A percentile compares a stretch with the other conserved stretches of the same genome.
Conservation (phyloP, 345 rosid genomes). For the Hevea brasiliensis region DNA sequence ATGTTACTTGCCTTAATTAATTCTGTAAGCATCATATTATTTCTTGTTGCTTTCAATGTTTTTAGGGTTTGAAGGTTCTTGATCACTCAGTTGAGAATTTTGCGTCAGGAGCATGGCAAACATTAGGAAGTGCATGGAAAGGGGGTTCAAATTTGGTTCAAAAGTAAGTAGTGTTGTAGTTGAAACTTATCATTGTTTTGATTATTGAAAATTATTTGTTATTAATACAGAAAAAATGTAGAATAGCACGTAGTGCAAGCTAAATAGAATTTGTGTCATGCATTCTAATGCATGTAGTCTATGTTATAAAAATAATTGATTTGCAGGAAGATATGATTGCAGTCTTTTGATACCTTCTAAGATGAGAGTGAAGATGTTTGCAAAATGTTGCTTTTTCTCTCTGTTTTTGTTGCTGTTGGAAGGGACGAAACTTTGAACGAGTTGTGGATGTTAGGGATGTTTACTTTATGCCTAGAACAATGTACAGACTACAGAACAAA, state of each 20-base stretch:
- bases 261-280: constrained; percentile 7
- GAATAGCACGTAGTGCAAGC: too few species aligned
- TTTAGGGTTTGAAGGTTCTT: constrained; percentile 82
- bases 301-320: too few species aligned
- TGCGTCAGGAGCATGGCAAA: constrained; percentile 96
- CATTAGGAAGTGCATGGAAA: constrained; percentile 76
- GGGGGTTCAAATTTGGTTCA: constrained; percentile 77
- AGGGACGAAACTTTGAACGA: background rate
- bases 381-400: background rate
- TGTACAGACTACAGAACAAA: background rate
- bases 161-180: constrained; percentile 51
- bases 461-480: too few species aligned
- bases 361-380: too few species aligned
- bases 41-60: background rate
- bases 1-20: background rate
- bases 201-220: too few species aligned
- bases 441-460: background rate
- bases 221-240: background rate
- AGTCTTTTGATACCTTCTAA: too few species aligned
- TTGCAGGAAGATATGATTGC: too few species aligned
- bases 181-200: constrained; percentile 2
- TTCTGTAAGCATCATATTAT: background rate
- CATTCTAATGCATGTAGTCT: too few species aligned
- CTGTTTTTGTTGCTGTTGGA: background rate
- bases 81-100: constrained; percentile 90